Percentiles rank a stretch among this genome's conserved stretches.
Evolutionary conservation across 208 protist genomes (phyloP).

Genomic region (Trypanosoma scelopori): DNA sequence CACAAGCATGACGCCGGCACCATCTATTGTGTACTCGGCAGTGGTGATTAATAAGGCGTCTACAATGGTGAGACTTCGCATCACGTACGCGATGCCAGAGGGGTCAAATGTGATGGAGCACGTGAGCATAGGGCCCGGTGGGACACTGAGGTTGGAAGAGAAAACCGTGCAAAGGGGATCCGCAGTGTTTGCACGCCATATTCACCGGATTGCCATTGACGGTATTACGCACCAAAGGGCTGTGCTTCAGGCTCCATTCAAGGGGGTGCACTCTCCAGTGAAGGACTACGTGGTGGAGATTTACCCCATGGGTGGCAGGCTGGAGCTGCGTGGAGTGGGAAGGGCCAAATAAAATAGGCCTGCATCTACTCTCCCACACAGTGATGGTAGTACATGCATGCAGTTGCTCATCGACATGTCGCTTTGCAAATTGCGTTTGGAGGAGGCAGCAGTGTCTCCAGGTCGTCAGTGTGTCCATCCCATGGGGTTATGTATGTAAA

Average conservation of each 20-base stretch:
- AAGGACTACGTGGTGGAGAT: slow-evolving; percentile 53
- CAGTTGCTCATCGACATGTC: too few relatives aligned
- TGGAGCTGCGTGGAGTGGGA: background rate
- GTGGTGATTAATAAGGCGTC: slow-evolving; percentile 1
- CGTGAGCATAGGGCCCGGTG: slow-evolving; percentile 3
- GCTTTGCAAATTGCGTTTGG: too few relatives aligned
- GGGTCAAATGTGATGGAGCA: background rate
- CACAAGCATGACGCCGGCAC: background rate
- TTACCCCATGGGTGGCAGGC: slow-evolving; percentile 13
- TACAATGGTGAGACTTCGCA: background rate
- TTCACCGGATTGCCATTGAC: slow-evolving; percentile 3
- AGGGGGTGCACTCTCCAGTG: slow-evolving; percentile 37
- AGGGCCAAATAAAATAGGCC: background rate
- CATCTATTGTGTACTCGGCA: slow-evolving; percentile 12
- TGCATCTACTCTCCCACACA: too few relatives aligned
- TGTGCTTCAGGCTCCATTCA: slow-evolving; percentile 32
- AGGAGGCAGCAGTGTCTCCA: too few relatives aligned
- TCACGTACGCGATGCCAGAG: slow-evolving; percentile 19
- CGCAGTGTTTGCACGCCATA: background rate
- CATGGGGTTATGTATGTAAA: too few relatives aligned
- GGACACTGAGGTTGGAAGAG: background rate
- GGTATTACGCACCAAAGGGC: background rate
- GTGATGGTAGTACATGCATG: too few relatives aligned
- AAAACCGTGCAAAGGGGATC: background rate
- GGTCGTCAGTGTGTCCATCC: too few relatives aligned